Conservation (phyloP, 495 filamentous ascomycete species). For the Polyplosphaeria fusca region DNA sequence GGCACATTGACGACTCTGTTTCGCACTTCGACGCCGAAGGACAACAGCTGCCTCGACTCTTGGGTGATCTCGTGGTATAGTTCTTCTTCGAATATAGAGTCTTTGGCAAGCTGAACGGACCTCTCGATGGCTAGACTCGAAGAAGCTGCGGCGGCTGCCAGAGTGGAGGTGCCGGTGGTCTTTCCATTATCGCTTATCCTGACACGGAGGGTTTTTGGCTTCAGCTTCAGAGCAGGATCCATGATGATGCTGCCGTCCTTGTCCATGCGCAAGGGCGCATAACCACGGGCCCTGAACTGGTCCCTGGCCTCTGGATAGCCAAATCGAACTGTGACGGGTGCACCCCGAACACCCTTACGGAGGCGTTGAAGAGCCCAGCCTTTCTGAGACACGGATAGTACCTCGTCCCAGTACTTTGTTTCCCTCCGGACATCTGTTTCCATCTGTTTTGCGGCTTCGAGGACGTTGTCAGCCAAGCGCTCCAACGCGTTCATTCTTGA, state of each 20-base stretch:
- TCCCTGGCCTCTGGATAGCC: slow-evolving; percentile 79
- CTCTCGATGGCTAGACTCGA: slow-evolving; percentile 52
- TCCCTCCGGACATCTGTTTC: slow-evolving; percentile 74
- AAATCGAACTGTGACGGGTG: slow-evolving; percentile 74
- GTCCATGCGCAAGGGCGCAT: slow-evolving; percentile 70
- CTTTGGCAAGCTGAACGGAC: slow-evolving; percentile 73
- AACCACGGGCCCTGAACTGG: slow-evolving; percentile 71
- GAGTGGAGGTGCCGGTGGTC: slow-evolving; percentile 53
- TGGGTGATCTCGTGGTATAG: slow-evolving; percentile 86
- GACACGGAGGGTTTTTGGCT: slow-evolving; percentile 64
- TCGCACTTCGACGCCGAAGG: slow-evolving; percentile 61
- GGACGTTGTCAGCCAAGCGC: slow-evolving; percentile 66
- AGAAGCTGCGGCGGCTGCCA: slow-evolving; percentile 41
- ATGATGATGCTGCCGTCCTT: slow-evolving; percentile 71
- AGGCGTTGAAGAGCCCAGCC: slow-evolving; percentile 80
- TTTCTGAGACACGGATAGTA: slow-evolving; percentile 71
- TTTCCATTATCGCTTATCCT: slow-evolving; percentile 46
- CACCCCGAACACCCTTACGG: slow-evolving; percentile 61
- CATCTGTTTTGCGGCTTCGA: slow-evolving; percentile 68
- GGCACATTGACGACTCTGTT: slow-evolving; percentile 50
- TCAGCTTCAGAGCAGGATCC: slow-evolving; percentile 62
- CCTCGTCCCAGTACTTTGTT: slow-evolving; percentile 81
- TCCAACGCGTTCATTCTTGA: slow-evolving; percentile 76
- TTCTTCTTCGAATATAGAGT: slow-evolving; percentile 88
- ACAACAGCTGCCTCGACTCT: slow-evolving; percentile 68